Evolutionary conservation across 345 rosid genomes (phyloP).

Genomic region (Rhodamnia argentea): DNA sequence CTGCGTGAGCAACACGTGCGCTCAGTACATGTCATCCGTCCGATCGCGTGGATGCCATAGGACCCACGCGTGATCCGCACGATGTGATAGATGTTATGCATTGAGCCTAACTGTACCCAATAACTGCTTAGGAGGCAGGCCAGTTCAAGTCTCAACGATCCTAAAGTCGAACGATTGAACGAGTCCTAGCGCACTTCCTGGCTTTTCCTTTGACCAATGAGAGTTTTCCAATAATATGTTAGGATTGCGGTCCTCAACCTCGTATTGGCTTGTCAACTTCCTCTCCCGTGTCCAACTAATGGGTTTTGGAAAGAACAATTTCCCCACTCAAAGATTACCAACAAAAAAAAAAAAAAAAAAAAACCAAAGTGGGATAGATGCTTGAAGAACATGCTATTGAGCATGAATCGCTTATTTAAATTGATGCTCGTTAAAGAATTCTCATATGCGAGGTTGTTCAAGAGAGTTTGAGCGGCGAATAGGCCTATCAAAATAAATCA

Average conservation of each 20-base stretch:
- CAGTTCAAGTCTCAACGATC: not conserved
- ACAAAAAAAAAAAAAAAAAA: too few species aligned
- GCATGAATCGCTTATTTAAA: not conserved
- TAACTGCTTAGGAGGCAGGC: not conserved
- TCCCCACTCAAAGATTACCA: not conserved
- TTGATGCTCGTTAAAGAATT: not conserved
- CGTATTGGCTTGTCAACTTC: not conserved
- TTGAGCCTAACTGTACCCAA: not conserved
- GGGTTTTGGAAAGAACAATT: not conserved
- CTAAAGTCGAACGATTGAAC: not conserved
- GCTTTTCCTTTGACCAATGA: not conserved
- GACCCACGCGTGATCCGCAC: not conserved
- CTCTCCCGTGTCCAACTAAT: not conserved
- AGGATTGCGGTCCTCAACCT: not conserved
- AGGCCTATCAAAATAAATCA: too few species aligned
- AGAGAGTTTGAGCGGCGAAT: not conserved
- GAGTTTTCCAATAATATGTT: not conserved
- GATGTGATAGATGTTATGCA: not conserved
- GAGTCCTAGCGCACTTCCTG: not conserved
- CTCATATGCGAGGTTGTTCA: not conserved
- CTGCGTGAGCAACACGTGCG: not conserved
- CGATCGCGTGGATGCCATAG: not conserved
- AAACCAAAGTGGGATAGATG: not conserved
- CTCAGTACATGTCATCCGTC: not conserved
- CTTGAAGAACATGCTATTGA: not conserved